These are phyloP conservation scores for Balamuthia mandrillaris DNA, from an alignment of 208 protist species.

Conservation along the genomic window DNA sequence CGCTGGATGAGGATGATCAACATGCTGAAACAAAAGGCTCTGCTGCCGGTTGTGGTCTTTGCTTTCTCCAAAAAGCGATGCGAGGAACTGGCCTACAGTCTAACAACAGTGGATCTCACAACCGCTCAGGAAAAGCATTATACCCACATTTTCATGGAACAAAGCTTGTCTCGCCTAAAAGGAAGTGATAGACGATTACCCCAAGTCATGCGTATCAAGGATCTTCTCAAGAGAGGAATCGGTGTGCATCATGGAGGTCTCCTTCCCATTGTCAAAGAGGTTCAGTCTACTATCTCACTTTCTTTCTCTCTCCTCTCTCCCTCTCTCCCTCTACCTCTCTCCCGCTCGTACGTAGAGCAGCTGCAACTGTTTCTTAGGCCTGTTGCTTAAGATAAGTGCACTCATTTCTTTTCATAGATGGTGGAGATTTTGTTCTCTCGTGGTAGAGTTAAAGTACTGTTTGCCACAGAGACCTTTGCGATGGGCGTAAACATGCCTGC, in stretches of 20 bases:
- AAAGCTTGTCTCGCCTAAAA: constrained; percentile 52
- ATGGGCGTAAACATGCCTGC: constrained; percentile 90
- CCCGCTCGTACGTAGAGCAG: neutral
- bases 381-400: neutral
- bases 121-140: constrained; percentile 60
- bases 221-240: constrained; percentile 74
- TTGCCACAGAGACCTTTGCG: constrained; percentile 88
- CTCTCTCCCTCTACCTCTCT: neutral
- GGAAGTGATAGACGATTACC: constrained; percentile 50
- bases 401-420: constrained; percentile 16
- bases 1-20: constrained; percentile 53
- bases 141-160: constrained; percentile 69
- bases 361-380: neutral
- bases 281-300: neutral
- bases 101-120: constrained; percentile 63
- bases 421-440: constrained; percentile 83
- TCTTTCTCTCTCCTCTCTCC: neutral
- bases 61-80: constrained; percentile 75
- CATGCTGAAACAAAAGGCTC: constrained; percentile 47
- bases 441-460: constrained; percentile 78
- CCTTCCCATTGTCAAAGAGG: constrained; percentile 85
- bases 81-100: constrained; percentile 51
- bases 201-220: constrained; percentile 62
- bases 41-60: constrained; percentile 77
- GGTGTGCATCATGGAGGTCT: constrained; percentile 86